These are phyloP conservation scores for Boletus vinaceobasis DNA, from an alignment of 768 basidiomycete genomes.

Conservation along the genomic window DNA sequence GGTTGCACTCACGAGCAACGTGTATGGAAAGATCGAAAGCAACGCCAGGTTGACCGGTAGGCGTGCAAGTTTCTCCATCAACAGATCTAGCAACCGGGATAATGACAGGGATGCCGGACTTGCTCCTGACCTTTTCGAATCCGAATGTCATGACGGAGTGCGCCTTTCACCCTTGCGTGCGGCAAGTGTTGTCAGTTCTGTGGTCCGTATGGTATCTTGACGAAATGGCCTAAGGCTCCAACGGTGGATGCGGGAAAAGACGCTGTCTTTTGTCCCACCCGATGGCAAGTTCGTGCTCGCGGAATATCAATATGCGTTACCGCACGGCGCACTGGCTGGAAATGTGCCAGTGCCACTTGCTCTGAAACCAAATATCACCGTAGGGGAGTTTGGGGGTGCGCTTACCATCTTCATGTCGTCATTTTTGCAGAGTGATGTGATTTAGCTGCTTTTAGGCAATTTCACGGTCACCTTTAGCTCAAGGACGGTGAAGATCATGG, in stretches of 20 bases:
- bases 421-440: neutral
- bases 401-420: neutral
- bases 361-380: constrained; percentile 41
- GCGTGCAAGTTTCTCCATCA: neutral
- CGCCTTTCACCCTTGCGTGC: constrained; percentile 89
- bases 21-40: constrained; percentile 75
- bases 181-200: constrained; percentile 45
- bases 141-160: constrained; percentile 71
- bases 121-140: constrained; percentile 73
- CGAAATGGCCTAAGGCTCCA: constrained; percentile 50
- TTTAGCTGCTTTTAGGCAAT: constrained; percentile 37
- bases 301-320: constrained; percentile 71
- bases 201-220: constrained; percentile 2
- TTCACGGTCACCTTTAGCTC: constrained; percentile 65
- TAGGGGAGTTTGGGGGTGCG: constrained; percentile 32
- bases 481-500: constrained; percentile 61
- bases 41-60: constrained; percentile 76
- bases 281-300: constrained; percentile 84
- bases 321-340: constrained; percentile 35
- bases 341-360: constrained; percentile 50
- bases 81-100: neutral
- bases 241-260: constrained; percentile 73
- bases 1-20: constrained; percentile 57
- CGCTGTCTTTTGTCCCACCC: constrained; percentile 89
- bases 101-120: constrained; percentile 78